These are phyloP conservation scores for Papiliotrema terrestris DNA, from an alignment of 1,284 basidiomycete genomes.

Conservation along the genomic window DNA sequence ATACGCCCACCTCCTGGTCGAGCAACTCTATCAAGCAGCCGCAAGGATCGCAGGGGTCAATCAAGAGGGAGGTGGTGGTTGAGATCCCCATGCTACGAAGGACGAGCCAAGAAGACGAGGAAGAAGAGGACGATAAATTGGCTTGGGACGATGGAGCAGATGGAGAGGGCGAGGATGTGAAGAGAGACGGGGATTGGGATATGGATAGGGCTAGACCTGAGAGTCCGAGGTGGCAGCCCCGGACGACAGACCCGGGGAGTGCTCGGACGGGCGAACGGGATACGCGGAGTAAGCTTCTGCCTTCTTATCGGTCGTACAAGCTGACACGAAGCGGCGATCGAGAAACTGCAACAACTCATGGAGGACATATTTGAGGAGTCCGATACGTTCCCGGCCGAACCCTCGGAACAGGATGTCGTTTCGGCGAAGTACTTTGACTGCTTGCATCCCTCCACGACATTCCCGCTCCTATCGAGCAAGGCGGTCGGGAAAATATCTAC, in stretches of 20 bases:
- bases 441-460: constrained; percentile 57
- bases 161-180: constrained; percentile 5
- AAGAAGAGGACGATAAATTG: constrained; percentile 35
- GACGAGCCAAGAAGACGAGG: constrained; percentile 17
- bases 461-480: constrained; percentile 59
- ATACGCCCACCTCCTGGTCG: not conserved
- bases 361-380: constrained; percentile 89
- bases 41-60: too few species aligned
- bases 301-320: constrained; percentile 9
- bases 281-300: constrained; percentile 58
- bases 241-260: constrained; percentile 13
- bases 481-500: constrained; percentile 62
- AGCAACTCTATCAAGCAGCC: not conserved
- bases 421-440: constrained; percentile 61
- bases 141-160: constrained; percentile 32
- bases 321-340: constrained; percentile 58
- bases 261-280: constrained; percentile 65
- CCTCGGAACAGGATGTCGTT: constrained; percentile 55
- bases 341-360: constrained; percentile 66
- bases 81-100: not conserved
- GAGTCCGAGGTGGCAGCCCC: constrained; percentile 5
- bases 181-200: constrained; percentile 33
- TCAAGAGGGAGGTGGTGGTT: not conserved
- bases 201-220: constrained; percentile 23
- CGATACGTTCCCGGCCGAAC: constrained; percentile 68